Evolutionary conservation across 331 rosid species (phyloP).

Genomic region (Saraca asoca): DNA sequence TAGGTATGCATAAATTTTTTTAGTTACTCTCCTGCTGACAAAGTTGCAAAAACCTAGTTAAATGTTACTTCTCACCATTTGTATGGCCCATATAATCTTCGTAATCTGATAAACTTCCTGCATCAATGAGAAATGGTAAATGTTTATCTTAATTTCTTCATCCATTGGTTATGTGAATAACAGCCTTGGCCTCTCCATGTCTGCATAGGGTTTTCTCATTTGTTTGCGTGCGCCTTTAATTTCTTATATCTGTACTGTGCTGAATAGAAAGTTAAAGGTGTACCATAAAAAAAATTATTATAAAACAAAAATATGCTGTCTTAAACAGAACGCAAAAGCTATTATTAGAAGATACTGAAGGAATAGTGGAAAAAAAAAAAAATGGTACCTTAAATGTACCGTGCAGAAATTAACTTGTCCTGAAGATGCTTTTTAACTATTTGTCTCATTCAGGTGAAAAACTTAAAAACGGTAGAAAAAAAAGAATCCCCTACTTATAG

Average conservation of each 20-base stretch:
- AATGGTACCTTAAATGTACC: slow-evolving; percentile 8
- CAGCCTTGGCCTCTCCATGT: not conserved
- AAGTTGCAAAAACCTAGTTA: slow-evolving; percentile 18
- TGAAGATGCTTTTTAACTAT: not conserved
- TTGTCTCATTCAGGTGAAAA: slow-evolving; percentile 16
- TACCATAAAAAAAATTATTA: not conserved
- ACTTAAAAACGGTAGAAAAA: not conserved
- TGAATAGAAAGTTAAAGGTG: slow-evolving; percentile 5
- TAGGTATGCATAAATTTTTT: slow-evolving; percentile 51
- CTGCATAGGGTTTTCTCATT: not conserved
- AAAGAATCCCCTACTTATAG: slow-evolving; percentile 6
- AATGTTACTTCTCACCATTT: not conserved
- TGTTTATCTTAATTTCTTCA: slow-evolving; percentile 12
- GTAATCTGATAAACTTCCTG: not conserved
- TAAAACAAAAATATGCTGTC: not conserved
- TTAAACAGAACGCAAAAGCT: not conserved
- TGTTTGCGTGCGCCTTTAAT: slow-evolving; percentile 3
- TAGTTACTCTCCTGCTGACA: not conserved
- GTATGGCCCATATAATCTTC: not conserved
- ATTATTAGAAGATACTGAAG: not conserved
- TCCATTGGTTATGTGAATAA: not conserved
- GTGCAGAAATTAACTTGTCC: not conserved
- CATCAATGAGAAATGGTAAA: slow-evolving; percentile 15
- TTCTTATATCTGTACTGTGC: not conserved
- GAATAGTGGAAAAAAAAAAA: not conserved